phyloP scores from a whole-genome alignment of 345 rosid species.

The Sisymbrium irio region DNA sequence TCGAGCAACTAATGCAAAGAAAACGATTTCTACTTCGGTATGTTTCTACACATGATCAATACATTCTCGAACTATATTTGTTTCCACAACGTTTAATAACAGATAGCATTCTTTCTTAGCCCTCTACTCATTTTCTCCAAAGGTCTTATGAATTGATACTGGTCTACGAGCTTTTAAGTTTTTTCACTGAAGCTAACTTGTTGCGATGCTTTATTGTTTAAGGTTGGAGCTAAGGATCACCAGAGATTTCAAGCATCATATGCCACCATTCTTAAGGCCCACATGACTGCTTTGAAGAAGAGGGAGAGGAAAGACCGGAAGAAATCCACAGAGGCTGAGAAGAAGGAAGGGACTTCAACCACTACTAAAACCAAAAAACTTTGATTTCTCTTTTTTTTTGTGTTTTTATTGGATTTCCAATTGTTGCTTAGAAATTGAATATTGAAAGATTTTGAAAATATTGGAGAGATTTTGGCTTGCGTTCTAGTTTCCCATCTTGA shows the following conservation, averaged over 20 bases:
- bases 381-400: conserved; percentile 6
- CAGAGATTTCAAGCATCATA: conserved; percentile 94
- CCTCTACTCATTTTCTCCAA: neutral
- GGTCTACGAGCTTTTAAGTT: neutral
- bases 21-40: conserved; percentile 83
- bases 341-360: conserved; percentile 43
- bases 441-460: conserved; percentile 25
- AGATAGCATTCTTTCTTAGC: neutral
- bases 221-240: conserved; percentile 93
- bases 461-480: conserved; percentile 17
- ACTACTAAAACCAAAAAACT: conserved; percentile 31
- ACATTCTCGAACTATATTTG: neutral
- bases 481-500: neutral
- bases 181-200: conserved; percentile 7
- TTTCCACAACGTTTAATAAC: neutral
- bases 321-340: conserved; percentile 60
- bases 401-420: conserved; percentile 16
- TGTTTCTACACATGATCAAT: neutral
- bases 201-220: conserved; percentile 12
- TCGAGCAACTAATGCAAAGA: conserved; percentile 86
- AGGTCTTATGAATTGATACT: neutral
- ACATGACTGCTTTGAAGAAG: conserved; percentile 84
- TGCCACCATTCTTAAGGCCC: conserved; percentile 88
- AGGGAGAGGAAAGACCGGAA: conserved; percentile 92
- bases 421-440: conserved; percentile 12